These are phyloP conservation scores for Nakazawaea laoshanensis DNA, from an alignment of 805 yeast genomes.

Conservation along the genomic window DNA sequence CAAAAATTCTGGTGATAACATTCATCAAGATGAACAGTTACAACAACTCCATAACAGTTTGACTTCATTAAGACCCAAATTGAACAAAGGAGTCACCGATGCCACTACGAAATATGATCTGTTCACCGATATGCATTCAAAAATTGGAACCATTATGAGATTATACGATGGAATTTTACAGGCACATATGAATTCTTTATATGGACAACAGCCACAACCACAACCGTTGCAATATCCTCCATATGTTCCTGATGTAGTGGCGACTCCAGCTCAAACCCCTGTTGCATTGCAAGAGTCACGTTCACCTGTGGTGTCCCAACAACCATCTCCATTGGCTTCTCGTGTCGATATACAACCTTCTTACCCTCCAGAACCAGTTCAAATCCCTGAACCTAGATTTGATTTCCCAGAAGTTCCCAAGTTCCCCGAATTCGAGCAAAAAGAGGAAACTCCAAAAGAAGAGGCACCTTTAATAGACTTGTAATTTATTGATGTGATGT, in stretches of 20 bases:
- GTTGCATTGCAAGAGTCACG: too few relatives aligned
- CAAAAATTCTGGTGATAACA: constrained; percentile 24
- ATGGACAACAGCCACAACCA: constrained; percentile 13
- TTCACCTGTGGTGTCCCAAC: background rate
- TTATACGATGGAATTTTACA: constrained; percentile 75
- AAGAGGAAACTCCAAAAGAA: constrained; percentile 1
- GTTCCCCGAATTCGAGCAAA: constrained; percentile 4
- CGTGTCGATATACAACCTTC: too few relatives aligned
- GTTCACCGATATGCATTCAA: constrained; percentile 66
- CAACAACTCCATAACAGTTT: constrained; percentile 54
- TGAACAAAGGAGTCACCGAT: constrained; percentile 50
- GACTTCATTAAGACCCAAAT: constrained; percentile 56
- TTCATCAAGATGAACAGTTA: constrained; percentile 38
- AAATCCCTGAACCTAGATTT: background rate
- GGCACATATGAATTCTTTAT: constrained; percentile 33
- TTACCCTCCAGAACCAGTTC: constrained; percentile 4
- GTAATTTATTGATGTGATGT: background rate
- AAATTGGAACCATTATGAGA: constrained; percentile 65
- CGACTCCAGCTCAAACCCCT: background rate
- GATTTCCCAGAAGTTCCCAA: constrained; percentile 8
- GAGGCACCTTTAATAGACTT: constrained; percentile 11
- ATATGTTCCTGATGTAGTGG: too few relatives aligned
- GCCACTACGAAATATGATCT: constrained; percentile 55
- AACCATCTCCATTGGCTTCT: background rate
- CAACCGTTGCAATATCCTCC: constrained; percentile 13